phyloP scores from a whole-genome alignment of 2,329 filamentous ascomycete species.

The Lizonia empirigonia region DNA sequence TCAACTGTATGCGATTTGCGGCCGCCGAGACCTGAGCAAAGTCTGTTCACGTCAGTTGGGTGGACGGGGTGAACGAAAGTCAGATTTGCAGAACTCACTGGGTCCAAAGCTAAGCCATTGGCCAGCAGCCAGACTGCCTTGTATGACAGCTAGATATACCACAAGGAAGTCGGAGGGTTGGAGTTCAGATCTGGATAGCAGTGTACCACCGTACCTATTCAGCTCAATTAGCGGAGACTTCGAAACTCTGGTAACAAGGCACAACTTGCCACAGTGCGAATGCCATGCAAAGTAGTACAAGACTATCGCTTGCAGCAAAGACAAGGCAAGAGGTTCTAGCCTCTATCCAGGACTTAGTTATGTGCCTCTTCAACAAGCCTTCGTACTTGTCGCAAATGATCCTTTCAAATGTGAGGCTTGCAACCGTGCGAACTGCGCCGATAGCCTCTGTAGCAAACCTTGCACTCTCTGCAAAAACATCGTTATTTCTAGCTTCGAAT shows the following conservation, averaged over 20 bases:
- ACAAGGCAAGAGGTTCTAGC: constrained; percentile 55
- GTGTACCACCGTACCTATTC: constrained; percentile 33
- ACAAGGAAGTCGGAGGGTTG: constrained; percentile 29
- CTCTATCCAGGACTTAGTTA: constrained; percentile 69
- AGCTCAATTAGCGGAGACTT: not conserved
- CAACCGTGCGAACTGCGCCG: constrained; percentile 90
- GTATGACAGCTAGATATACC: constrained; percentile 35
- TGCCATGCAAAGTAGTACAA: constrained; percentile 60
- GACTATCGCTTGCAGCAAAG: constrained; percentile 57
- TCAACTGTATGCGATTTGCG: constrained; percentile 27
- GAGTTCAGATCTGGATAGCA: constrained; percentile 24
- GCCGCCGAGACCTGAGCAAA: constrained; percentile 34
- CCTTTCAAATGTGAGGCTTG: constrained; percentile 81
- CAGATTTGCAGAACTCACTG: constrained; percentile 20
- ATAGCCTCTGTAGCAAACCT: constrained; percentile 91
- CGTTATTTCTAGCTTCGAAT: constrained; percentile 59
- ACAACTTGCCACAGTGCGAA: constrained; percentile 38
- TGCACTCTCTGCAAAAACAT: constrained; percentile 78
- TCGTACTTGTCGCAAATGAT: constrained; percentile 78
- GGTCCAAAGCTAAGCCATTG: constrained; percentile 37
- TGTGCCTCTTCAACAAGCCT: constrained; percentile 70
- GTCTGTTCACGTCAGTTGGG: constrained; percentile 18
- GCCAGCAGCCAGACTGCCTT: constrained; percentile 35
- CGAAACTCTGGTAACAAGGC: no score
- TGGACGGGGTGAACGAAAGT: no score